Conservation (phyloP, 2,329 filamentous ascomycete species). For the Daldinia sp. region DNA sequence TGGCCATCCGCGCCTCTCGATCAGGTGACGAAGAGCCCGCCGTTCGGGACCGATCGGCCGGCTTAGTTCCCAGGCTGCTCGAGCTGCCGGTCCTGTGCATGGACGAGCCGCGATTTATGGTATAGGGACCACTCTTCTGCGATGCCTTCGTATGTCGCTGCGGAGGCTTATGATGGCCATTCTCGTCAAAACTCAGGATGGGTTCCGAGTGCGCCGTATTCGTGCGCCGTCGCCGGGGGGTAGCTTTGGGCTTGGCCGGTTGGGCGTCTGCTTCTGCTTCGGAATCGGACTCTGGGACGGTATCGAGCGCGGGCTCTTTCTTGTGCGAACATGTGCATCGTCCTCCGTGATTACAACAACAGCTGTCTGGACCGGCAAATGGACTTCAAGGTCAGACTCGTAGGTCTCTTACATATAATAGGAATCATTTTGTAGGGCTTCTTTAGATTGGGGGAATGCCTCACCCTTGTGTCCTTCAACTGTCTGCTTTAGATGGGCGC, state of each 20-base stretch:
- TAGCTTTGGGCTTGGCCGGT: slow-evolving; percentile 56
- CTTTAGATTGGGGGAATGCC: slow-evolving; percentile 41
- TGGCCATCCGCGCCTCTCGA: slow-evolving; percentile 65
- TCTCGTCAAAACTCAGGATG: slow-evolving; percentile 70
- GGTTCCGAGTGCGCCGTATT: slow-evolving; percentile 73
- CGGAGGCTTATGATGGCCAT: slow-evolving; percentile 73
- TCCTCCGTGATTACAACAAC: slow-evolving; percentile 77
- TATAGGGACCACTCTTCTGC: slow-evolving; percentile 73
- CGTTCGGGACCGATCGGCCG: slow-evolving; percentile 56
- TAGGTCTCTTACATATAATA: slow-evolving; percentile 23
- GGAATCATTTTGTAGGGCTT: slow-evolving; percentile 10
- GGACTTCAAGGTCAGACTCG: slow-evolving; percentile 48
- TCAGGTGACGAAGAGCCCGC: slow-evolving; percentile 55
- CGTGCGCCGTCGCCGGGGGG: slow-evolving; percentile 66
- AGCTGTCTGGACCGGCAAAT: slow-evolving; percentile 64
- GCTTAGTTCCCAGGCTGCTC: slow-evolving; percentile 59
- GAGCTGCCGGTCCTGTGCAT: slow-evolving; percentile 63
- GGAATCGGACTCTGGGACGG: slow-evolving; percentile 73
- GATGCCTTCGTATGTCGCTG: slow-evolving; percentile 71
- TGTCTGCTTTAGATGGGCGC: slow-evolving; percentile 69
- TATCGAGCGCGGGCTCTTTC: slow-evolving; percentile 71
- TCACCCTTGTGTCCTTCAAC: slow-evolving; percentile 71
- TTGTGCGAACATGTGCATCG: slow-evolving; percentile 74
- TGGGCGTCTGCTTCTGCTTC: slow-evolving; percentile 61
- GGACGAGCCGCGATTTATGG: slow-evolving; percentile 69